Percentiles rank a stretch among this genome's conserved stretches.
Evolutionary conservation across 306 rosid species (phyloP).

Genomic region (Medicago lupulina): DNA sequence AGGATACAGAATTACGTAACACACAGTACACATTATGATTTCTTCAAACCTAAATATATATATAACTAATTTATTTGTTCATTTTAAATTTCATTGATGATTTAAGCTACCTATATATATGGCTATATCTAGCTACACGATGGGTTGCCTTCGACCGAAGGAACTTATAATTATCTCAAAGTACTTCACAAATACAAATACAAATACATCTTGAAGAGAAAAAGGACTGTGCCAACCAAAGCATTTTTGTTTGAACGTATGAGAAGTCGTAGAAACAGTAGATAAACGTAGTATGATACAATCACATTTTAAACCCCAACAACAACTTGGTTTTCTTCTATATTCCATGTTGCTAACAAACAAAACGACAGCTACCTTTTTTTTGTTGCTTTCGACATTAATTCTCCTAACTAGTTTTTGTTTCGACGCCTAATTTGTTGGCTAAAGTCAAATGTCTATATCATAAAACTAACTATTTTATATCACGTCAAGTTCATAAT

Average conservation of each 20-base stretch:
- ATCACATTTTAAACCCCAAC: neutral
- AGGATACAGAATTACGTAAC: neutral
- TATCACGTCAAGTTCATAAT: neutral
- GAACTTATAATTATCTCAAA: neutral
- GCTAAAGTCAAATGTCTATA: neutral
- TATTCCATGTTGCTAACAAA: neutral
- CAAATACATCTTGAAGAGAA: neutral
- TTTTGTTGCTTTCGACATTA: neutral
- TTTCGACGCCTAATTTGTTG: neutral
- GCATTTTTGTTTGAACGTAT: slow-evolving; percentile 9
- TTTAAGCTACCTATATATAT: neutral
- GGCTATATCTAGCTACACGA: neutral
- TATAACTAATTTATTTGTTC: neutral
- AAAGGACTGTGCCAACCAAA: neutral
- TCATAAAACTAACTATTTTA: neutral
- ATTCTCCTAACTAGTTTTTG: neutral
- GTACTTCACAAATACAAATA: neutral
- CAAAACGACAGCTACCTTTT: neutral
- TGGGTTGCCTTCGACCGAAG: neutral
- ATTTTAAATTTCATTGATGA: neutral
- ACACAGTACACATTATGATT: neutral
- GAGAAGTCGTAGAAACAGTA: neutral
- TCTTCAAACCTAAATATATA: neutral
- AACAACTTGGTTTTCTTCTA: neutral
- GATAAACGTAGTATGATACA: neutral